These are phyloP conservation scores for Nannizziopsis barbatae DNA, from an alignment of 2,329 filamentous ascomycete species.

Conservation along the genomic window DNA sequence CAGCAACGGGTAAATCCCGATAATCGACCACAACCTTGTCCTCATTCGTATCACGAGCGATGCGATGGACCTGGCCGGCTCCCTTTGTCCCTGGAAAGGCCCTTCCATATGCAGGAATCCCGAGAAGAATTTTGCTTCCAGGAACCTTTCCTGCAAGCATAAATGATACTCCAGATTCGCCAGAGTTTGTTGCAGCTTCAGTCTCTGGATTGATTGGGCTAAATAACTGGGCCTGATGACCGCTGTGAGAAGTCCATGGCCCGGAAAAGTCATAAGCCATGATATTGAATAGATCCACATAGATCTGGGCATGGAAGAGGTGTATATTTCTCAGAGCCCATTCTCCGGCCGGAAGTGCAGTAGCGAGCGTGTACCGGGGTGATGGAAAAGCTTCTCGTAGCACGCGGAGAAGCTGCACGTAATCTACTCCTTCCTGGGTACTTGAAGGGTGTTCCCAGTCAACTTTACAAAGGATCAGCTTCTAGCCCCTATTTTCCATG, in stretches of 20 bases:
- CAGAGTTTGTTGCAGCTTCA: conserved; percentile 48
- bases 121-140: conserved; percentile 59
- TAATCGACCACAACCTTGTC: conserved; percentile 66
- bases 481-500: no score
- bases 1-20: conserved; percentile 51
- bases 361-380: conserved; percentile 58
- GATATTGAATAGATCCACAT: conserved; percentile 65
- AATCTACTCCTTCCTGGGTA: conserved; percentile 55
- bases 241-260: conserved; percentile 54
- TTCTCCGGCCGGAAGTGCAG: conserved; percentile 58
- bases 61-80: conserved; percentile 43
- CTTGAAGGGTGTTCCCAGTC: conserved; percentile 69
- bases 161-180: conserved; percentile 55
- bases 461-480: conserved; percentile 40
- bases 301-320: conserved; percentile 48
- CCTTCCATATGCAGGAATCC: conserved; percentile 63
- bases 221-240: conserved; percentile 68
- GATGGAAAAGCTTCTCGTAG: conserved; percentile 57
- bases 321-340: conserved; percentile 60
- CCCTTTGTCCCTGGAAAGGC: conserved; percentile 58
- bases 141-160: conserved; percentile 56
- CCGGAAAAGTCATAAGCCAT: conserved; percentile 74
- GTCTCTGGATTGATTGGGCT: conserved; percentile 44
- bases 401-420: conserved; percentile 55
- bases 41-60: conserved; percentile 36